A percentile compares a stretch with the other conserved stretches of the same genome.
These are phyloP conservation scores for Pilatotrama ljubarskyi DNA, from an alignment of 768 basidiomycete genomes.

Conservation along the genomic window DNA sequence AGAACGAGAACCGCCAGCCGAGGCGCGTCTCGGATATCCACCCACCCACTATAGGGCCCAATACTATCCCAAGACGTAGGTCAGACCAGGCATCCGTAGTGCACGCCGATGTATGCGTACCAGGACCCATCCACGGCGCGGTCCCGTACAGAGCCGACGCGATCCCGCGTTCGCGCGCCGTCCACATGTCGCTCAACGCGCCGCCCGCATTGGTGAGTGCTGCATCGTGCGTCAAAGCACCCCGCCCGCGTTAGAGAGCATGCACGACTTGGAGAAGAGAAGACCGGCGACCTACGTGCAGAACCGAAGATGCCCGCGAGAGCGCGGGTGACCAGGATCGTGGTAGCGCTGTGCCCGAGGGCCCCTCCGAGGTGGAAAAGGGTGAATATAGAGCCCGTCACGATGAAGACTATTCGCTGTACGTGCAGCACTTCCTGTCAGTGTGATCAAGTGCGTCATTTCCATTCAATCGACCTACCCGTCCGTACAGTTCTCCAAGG, in stretches of 20 bases:
- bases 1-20: constrained; percentile 66
- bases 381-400: constrained; percentile 50
- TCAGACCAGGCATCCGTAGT: too few species aligned
- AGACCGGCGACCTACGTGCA: constrained; percentile 46
- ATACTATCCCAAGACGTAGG: constrained; percentile 35
- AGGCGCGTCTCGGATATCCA: constrained; percentile 50
- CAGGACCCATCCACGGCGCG: constrained; percentile 59
- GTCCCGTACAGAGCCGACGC: constrained; percentile 60
- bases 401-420: constrained; percentile 56
- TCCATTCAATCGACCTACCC: constrained; percentile 35
- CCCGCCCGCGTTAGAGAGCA: not conserved
- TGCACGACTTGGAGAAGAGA: not conserved
- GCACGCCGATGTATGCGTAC: constrained; percentile 28
- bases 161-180: constrained; percentile 56
- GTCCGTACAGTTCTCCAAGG: constrained; percentile 55
- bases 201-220: constrained; percentile 62
- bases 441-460: not conserved
- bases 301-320: constrained; percentile 61
- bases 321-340: constrained; percentile 52
- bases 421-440: too few species aligned
- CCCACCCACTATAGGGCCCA: constrained; percentile 72
- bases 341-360: constrained; percentile 47
- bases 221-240: constrained; percentile 25
- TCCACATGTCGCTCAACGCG: constrained; percentile 60
- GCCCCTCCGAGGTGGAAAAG: constrained; percentile 56